phyloP scores from a whole-genome alignment of 345 rosid species.

The Citrus australasica region DNA sequence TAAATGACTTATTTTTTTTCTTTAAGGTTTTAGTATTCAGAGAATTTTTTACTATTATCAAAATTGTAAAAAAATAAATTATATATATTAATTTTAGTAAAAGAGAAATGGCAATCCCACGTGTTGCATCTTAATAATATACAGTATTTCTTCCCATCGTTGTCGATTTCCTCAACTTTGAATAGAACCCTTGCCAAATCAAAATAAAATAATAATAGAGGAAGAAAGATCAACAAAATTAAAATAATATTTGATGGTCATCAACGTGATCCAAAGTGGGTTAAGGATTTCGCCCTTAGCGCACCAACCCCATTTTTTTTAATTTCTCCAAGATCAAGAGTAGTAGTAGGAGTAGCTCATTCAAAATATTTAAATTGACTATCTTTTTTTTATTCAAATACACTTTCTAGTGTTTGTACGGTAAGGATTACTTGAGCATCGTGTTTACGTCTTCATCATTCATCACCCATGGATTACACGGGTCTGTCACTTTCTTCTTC shows the following conservation, averaged over 20 bases:
- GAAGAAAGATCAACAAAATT: not conserved
- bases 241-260: not conserved
- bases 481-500: not conserved
- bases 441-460: conserved; percentile 10
- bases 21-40: no score
- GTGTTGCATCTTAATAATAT: not conserved
- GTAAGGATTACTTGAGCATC: conserved; percentile 10
- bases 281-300: no score
- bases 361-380: not conserved
- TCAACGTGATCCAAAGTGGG: not conserved
- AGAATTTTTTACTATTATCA: no score
- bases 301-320: not conserved
- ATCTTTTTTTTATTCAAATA: not conserved
- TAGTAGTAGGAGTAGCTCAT: no score
- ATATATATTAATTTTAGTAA: no score
- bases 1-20: no score
- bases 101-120: no score
- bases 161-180: not conserved
- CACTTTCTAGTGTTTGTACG: not conserved
- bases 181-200: not conserved
- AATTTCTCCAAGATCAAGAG: not conserved
- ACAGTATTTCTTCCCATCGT: not conserved
- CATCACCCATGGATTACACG: not conserved
- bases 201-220: not conserved
- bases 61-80: no score